phyloP scores from a whole-genome alignment of 2,329 filamentous ascomycete species.

The Zasmidium angulare region DNA sequence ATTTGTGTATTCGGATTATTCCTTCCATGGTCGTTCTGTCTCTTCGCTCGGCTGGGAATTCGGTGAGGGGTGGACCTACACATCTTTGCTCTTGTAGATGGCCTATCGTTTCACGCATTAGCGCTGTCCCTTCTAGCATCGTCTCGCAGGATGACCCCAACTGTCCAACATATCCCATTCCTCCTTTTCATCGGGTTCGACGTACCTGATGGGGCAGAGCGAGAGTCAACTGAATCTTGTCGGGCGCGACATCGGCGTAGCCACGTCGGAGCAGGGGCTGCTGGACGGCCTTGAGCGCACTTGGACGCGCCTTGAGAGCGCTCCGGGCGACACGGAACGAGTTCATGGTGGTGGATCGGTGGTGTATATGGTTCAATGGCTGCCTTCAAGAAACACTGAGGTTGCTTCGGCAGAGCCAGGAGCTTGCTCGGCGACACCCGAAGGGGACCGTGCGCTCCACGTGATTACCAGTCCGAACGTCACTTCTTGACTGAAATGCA shows the following conservation, averaged over 20 bases:
- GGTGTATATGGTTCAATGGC: not conserved
- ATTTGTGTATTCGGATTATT: conserved; percentile 5
- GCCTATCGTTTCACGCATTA: conserved; percentile 47
- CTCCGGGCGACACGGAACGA: conserved; percentile 87
- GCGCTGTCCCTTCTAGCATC: conserved; percentile 9
- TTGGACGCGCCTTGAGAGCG: conserved; percentile 80
- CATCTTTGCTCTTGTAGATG: conserved; percentile 69
- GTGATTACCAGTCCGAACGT: not conserved
- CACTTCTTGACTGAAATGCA: not conserved
- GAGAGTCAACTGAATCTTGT: conserved; percentile 92
- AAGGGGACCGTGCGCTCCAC: not conserved
- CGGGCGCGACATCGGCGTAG: conserved; percentile 65
- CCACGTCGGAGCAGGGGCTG: conserved; percentile 80
- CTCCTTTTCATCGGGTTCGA: conserved; percentile 3
- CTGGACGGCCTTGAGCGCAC: conserved; percentile 64
- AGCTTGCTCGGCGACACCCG: conserved; percentile 1
- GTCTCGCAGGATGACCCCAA: not conserved
- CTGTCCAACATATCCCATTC: not conserved
- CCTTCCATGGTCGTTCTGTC: conserved; percentile 2
- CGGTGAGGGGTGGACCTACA: conserved; percentile 53
- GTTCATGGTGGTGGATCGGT: conserved; percentile 69
- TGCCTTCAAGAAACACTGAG: not conserved
- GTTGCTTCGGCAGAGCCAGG: conserved; percentile 1
- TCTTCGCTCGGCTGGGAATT: conserved; percentile 8
- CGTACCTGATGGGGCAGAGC: conserved; percentile 97